A percentile compares a stretch with the other conserved stretches of the same genome.
phyloP scores from a whole-genome alignment of 2,329 filamentous ascomycete species.

The Cladosporium sp. region DNA sequence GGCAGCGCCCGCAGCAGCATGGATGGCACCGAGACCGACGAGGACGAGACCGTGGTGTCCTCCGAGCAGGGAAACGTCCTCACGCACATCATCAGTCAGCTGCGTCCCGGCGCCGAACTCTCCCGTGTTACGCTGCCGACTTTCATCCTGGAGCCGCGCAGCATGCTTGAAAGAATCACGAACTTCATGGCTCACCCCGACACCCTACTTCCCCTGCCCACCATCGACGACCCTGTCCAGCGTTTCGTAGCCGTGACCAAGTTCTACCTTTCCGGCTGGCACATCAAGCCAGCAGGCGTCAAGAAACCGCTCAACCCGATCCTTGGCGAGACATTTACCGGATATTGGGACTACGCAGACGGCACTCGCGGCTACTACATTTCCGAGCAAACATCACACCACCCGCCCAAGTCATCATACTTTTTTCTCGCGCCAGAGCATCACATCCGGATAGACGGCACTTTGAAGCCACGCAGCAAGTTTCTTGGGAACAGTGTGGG shows the following conservation, averaged over 20 bases:
- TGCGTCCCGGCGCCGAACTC: constrained; percentile 89
- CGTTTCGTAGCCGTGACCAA: constrained; percentile 94
- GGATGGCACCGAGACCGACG: constrained; percentile 37
- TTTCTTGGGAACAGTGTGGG: constrained; percentile 96
- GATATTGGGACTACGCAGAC: constrained; percentile 83
- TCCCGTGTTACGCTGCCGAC: constrained; percentile 92
- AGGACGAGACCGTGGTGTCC: constrained; percentile 70
- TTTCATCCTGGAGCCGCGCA: constrained; percentile 94
- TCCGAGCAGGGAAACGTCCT: constrained; percentile 95
- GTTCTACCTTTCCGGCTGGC: constrained; percentile 98
- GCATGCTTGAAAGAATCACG: constrained; percentile 97
- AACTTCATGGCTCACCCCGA: constrained; percentile 99
- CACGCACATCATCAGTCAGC: constrained; percentile 92
- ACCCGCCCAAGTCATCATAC: constrained; percentile 97
- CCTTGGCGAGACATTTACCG: constrained; percentile 87
- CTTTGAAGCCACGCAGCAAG: constrained; percentile 86
- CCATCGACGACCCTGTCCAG: constrained; percentile 79
- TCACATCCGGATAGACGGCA: constrained; percentile 90
- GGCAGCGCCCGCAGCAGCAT: constrained; percentile 36
- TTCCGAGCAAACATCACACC: constrained; percentile 94
- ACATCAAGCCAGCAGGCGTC: constrained; percentile 93
- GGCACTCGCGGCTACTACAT: constrained; percentile 89
- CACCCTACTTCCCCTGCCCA: constrained; percentile 79
- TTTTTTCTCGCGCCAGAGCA: constrained; percentile 97
- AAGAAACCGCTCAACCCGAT: constrained; percentile 98